Evolutionary conservation across 139 green algal species (phyloP).

Genomic region (Astrephomene gubernaculifera): DNA sequence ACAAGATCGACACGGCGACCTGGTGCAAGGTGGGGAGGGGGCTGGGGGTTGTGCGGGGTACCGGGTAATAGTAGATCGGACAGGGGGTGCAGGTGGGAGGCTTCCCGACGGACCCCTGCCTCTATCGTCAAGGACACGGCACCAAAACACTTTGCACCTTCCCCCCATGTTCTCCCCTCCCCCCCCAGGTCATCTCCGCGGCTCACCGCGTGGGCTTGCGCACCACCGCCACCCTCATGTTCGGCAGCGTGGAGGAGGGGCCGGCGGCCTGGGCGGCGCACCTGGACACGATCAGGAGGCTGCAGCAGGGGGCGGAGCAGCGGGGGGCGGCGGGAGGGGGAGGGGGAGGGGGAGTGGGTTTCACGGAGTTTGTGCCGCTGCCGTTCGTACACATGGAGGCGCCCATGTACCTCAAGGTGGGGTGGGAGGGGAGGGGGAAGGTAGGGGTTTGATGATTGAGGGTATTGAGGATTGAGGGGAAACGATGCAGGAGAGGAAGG

Average conservation of each 20-base stretch:
- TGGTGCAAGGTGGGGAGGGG: constrained; percentile 69
- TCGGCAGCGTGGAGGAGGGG: constrained; percentile 85
- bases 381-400: constrained; percentile 96
- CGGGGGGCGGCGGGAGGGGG: neutral
- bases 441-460: too few species aligned
- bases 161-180: neutral
- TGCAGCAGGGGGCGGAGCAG: constrained; percentile 59
- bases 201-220: constrained; percentile 83
- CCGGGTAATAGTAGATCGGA: neutral
- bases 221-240: constrained; percentile 94
- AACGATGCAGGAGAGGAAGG: too few species aligned
- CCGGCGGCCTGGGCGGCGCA: constrained; percentile 77
- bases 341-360: constrained; percentile 60
- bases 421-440: neutral
- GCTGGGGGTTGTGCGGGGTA: neutral
- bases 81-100: neutral
- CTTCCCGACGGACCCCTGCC: too few species aligned
- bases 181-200: constrained; percentile 66
- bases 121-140: too few species aligned
- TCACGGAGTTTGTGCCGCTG: constrained; percentile 95
- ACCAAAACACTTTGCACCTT: neutral
- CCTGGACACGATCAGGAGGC: constrained; percentile 70
- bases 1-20: constrained; percentile 80
- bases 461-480: too few species aligned
- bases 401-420: constrained; percentile 80